phyloP scores from a whole-genome alignment of 371 early-diverging fungal species.

The Blyttiomyces sp. region DNA sequence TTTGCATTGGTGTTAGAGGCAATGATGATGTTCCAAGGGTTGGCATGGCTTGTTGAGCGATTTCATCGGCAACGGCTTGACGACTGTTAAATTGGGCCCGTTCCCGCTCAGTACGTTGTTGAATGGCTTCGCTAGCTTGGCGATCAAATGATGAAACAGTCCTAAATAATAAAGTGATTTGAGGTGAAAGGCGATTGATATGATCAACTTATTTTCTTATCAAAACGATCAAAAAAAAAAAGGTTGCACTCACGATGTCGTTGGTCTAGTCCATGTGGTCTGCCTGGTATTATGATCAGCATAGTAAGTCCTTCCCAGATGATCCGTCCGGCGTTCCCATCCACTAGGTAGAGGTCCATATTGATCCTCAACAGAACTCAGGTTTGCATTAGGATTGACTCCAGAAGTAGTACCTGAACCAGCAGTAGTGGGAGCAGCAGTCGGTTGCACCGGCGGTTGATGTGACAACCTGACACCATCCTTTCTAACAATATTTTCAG shows the following conservation, averaged over 20 bases:
- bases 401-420: slow-evolving; percentile 8
- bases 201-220: too few relatives aligned
- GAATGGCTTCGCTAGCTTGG: too few relatives aligned
- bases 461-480: neutral
- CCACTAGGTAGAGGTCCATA: slow-evolving; percentile 73
- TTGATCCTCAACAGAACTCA: slow-evolving; percentile 50
- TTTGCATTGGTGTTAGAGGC: too few relatives aligned
- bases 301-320: slow-evolving; percentile 88
- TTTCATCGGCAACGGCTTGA: too few relatives aligned
- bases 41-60: too few relatives aligned
- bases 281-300: slow-evolving; percentile 94
- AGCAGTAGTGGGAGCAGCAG: neutral
- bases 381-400: neutral
- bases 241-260: slow-evolving; percentile 5
- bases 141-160: too few relatives aligned
- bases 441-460: neutral
- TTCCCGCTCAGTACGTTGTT: too few relatives aligned
- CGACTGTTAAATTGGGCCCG: too few relatives aligned
- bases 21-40: too few relatives aligned
- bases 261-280: slow-evolving; percentile 77
- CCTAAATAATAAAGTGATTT: too few relatives aligned
- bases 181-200: too few relatives aligned
- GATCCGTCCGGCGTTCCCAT: slow-evolving; percentile 87
- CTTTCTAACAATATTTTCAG: neutral
- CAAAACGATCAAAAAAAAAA: too few relatives aligned